Evolutionary conservation across 192 early-diverging fungal genomes (phyloP), one percentile per base, ranked within the genome.

Genomic region (Coemansia sp.): DNA sequence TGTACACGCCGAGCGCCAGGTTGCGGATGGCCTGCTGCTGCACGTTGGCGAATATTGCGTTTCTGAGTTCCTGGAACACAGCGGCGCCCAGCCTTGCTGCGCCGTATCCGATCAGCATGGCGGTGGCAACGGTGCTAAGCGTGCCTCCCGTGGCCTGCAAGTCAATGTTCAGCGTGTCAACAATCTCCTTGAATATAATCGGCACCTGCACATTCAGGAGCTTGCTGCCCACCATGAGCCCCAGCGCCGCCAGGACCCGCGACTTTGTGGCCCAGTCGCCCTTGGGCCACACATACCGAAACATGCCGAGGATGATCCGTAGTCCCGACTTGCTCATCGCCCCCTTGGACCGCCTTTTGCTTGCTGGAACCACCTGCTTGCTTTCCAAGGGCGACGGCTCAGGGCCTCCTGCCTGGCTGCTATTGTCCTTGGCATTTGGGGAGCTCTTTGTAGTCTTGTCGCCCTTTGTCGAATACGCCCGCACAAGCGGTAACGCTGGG

Each of bases 71-170:
- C 66, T 91, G 90, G 68, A 95, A 92, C 6, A 86, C 75, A 10
- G 86, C 87, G 8, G 95, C 79, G 19, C 95, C 93, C 40, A 98
- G 71, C 19, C 98, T 79, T 12, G 97, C 92, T 7, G 92, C 89
- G 41, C 98, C 98, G 74, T 98, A 99, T 7, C 95, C 98, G 42
- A 98, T 72, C 48, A 99, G 87, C 69, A 91, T 88, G n/a, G 95
- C 90, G n/a, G 94, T 96, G 25, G 89, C 92, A 13, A 97, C 85
- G 6, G 90, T 88, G 54, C 89, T 71, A 48, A 95, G 78, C 7
- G 90, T 90, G 13, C 85, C 84, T 37, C 88, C 84, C 14, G 84
- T 83, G 10, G 88, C 74, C 8, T 85, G 82, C 39, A 85, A 45
- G 37, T 90, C 84, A 39, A 90, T 85, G 51, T 87, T 95, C 41